Base-by-base conservation (phyloP, 106 monocot genomes). In the Dendrobium chrysotoxum region DNA sequence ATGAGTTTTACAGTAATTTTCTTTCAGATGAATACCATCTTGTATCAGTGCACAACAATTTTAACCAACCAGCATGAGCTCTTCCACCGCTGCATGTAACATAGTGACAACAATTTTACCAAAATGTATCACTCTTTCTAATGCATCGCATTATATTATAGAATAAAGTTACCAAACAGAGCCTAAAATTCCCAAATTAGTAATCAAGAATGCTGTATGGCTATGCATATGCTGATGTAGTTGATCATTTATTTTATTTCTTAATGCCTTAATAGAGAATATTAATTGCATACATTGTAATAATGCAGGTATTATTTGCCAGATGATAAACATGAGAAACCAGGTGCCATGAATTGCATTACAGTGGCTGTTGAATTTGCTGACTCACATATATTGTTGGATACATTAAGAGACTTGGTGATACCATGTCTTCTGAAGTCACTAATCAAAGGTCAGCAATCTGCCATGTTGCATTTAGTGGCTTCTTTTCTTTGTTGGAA, bases 381-480 rank as follows among this genome's bases (percentile, higher is more conserved):
- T 26, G 44, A 80, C 5, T 65, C 72, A 20, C 21, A 35, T 1
- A 30, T 54, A 25, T 38, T 81, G 25, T 80, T 95, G 81, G 94
- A 92, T 57, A 71, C 58, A 20, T 85, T 91, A 53, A 92, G 84
- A 81, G 82, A 88, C 41, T 26, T 17, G 6, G 53, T 92, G 45
- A 87, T 95, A 76, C 90, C 90, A 73, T 15, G 79, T 15, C 85
- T 95, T 30, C 90, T 95, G 31, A 50, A 80, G 20, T 86, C 85
- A 31, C 85, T 85, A 15, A 40, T 91, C 28, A 92, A 88, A 88
- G 94, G 94, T 92, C 40, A 84, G 68, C 5, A 53, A 12, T 78
- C 58, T 50, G 40, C 30, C 35, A n/a, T 54, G 40, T 80, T 76
- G 25, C 13, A 12, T 16, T 42, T 47, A 18, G 47, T 28, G 23